Percentiles rank a stretch among this genome's conserved stretches.
Evolutionary conservation across 1,284 basidiomycete genomes (phyloP).

Genomic region (Kwoniella shivajii): DNA sequence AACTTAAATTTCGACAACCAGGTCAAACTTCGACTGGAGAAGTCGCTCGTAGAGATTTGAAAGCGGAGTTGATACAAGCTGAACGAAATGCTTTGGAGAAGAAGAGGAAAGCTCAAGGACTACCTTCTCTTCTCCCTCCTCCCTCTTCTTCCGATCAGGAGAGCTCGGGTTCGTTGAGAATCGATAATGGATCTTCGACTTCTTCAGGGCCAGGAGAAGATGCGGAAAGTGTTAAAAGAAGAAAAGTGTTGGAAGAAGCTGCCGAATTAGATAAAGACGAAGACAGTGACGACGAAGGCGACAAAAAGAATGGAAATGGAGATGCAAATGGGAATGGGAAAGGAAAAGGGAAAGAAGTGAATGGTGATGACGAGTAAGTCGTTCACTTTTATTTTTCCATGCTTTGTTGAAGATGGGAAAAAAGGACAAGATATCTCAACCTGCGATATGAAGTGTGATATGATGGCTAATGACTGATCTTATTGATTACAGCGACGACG

Average conservation of each 20-base stretch:
- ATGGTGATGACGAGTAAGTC: constrained; percentile 37
- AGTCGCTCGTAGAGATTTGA: constrained; percentile 74
- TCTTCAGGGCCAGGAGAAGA: constrained; percentile 57
- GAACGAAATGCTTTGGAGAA: constrained; percentile 80
- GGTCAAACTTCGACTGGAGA: constrained; percentile 78
- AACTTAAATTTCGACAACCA: constrained; percentile 91
- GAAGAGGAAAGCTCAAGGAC: constrained; percentile 84
- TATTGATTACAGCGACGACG: not conserved
- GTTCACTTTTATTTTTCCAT: not conserved
- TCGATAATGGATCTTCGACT: constrained; percentile 21
- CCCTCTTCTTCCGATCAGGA: constrained; percentile 49
- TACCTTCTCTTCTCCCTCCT: constrained; percentile 53
- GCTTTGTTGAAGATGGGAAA: not conserved
- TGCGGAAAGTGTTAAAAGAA: constrained; percentile 70
- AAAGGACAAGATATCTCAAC: not conserved
- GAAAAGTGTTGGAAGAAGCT: constrained; percentile 79
- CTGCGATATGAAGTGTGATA: not conserved
- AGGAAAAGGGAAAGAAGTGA: constrained; percentile 57
- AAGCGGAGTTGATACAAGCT: constrained; percentile 75
- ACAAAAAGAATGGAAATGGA: constrained; percentile 52
- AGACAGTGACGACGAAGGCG: constrained; percentile 63
- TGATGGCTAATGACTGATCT: not conserved
- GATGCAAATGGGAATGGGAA: constrained; percentile 49
- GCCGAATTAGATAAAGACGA: constrained; percentile 84
- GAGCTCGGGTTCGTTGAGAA: constrained; percentile 33